Base-by-base conservation (phyloP, 1,284 basidiomycete species). In the Ganoderma resinaceum region DNA sequence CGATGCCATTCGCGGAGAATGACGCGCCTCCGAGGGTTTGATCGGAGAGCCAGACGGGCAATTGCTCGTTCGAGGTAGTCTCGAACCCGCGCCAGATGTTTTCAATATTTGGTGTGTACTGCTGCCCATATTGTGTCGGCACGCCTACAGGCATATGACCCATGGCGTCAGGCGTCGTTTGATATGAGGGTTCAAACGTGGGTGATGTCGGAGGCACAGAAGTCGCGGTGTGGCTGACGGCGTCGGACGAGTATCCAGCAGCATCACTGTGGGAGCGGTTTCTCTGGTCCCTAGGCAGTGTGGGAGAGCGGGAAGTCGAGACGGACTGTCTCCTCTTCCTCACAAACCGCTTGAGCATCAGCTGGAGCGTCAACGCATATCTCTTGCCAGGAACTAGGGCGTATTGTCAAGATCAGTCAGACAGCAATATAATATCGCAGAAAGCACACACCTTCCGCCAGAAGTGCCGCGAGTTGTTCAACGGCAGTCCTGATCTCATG, bases 291-390 rank as follows among this genome's bases (percentile, higher is more conserved):
- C 88, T 86, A 7, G 84, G 73, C 14, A 84, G 76, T 67, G 86
- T 86, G 2, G 89, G 91, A 14, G 91, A 91, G 33, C 86, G 88
- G 29, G 89, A 87, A 14, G 77, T 78, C 18, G 88, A 89, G 9
- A 81, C 79, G 4, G 83, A 79, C 74, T 89, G 91, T 37, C 71
- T 67, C 68, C 91, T 88, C 70, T 89, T 91, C 74, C 90, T 87
- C 58, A 60, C 58, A 35, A 92, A 91, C 70, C 92, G 87, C 76
- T 95, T 94, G 63, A 97, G 79, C 89, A 97, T 97, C 35, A 96
- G 81, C 71, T 95, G 92, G 23, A 97, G 83, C 2, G 94, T 96
- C 62, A 95, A 81, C 14, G 95, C 95, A 75, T 97, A 97, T 66
- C 95, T 89, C 74, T 94, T 94, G 18, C 94, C 95, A 23, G 95